Evolutionary conservation across 73 alveolate species (phyloP).

Genomic region (Uronychia binucleata): DNA sequence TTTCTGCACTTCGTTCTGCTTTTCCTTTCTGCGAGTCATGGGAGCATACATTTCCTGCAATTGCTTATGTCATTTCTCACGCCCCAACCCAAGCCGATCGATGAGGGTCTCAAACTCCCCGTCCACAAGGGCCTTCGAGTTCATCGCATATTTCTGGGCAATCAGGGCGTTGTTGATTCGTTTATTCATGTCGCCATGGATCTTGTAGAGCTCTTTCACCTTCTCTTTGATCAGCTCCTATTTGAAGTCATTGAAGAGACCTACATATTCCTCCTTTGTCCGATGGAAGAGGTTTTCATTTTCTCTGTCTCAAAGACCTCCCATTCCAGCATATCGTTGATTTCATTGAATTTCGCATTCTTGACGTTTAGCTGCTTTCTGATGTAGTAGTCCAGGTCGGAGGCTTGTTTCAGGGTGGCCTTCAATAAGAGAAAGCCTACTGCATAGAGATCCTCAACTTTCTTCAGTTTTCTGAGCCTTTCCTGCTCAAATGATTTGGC

Average conservation of each 20-base stretch:
- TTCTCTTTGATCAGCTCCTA: slow-evolving; percentile 9
- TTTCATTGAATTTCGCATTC: neutral
- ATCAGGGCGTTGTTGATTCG: neutral
- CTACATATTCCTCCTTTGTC: slow-evolving; percentile 1
- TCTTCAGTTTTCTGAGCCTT: neutral
- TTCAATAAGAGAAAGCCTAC: neutral
- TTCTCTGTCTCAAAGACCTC: neutral
- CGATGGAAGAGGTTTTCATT: neutral
- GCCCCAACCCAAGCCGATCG: neutral
- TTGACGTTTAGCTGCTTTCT: neutral
- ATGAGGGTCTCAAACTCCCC: neutral
- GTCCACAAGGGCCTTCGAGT: neutral
- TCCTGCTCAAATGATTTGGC: neutral
- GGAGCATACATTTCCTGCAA: neutral
- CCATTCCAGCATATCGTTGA: slow-evolving; percentile 8
- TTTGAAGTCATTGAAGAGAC: neutral
- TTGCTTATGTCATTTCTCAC: neutral
- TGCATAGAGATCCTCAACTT: neutral
- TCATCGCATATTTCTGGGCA: neutral
- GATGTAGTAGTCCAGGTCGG: neutral
- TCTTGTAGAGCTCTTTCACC: slow-evolving; percentile 3
- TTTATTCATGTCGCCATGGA: neutral
- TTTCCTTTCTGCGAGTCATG: neutral
- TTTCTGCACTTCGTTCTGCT: neutral
- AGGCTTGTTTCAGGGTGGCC: neutral